A percentile compares a stretch with the other conserved stretches of the same genome.
These are phyloP conservation scores for Trichoderma sp. DNA, from an alignment of 2,329 filamentous ascomycete genomes.

Conservation along the genomic window DNA sequence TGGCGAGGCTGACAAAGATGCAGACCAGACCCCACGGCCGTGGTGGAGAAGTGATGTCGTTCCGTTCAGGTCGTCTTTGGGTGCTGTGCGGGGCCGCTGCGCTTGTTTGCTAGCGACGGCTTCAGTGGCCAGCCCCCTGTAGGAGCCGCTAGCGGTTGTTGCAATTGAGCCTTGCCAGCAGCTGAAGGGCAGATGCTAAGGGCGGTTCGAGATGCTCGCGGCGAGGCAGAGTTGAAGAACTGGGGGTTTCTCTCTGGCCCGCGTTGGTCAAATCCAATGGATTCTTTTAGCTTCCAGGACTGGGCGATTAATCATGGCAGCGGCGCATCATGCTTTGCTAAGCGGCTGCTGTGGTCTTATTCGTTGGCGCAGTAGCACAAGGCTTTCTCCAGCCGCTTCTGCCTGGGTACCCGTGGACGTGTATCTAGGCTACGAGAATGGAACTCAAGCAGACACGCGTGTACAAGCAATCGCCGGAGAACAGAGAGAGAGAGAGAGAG, in stretches of 20 bases:
- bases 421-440: not conserved
- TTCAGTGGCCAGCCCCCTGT: slow-evolving; percentile 10
- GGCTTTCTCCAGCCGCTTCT: not conserved
- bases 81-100: slow-evolving; percentile 13
- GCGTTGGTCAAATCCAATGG: not conserved
- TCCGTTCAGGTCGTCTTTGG: not conserved
- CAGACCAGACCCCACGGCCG: slow-evolving; percentile 2
- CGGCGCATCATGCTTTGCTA: not conserved
- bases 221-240: not conserved
- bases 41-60: slow-evolving; percentile 19
- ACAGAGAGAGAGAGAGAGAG: not conserved
- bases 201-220: not conserved
- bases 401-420: not conserved
- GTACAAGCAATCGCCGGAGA: not conserved
- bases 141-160: slow-evolving; percentile 2
- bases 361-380: not conserved
- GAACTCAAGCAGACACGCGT: not conserved
- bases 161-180: not conserved
- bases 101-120: not conserved
- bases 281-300: not conserved
- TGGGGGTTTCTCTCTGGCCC: not conserved
- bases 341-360: not conserved
- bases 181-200: not conserved
- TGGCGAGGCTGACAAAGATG: slow-evolving; percentile 22
- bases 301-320: not conserved